Base-by-base conservation (phyloP, 2,329 filamentous ascomycete genomes). In the Aspergillus neotritici region DNA sequence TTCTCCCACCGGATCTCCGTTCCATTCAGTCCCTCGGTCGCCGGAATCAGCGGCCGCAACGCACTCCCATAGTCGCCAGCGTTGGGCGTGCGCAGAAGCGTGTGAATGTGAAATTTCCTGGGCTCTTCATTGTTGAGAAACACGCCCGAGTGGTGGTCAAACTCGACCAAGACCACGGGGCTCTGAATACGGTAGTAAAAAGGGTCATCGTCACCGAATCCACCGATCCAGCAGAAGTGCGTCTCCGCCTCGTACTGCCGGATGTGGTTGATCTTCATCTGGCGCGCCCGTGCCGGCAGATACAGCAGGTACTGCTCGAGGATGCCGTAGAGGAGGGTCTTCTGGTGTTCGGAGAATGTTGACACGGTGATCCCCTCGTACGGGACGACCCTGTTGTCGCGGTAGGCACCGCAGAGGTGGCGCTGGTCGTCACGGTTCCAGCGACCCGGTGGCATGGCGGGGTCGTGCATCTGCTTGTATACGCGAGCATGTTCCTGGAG, bases 381-480 rank as follows among this genome's bases (percentile, higher is more conserved):
- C 0, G 86, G 86, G 0, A 91, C 82, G 9, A 86, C 65, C 9
- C 86, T 76, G 62, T 91, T 93, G 56, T 91, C 86, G 10, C 84
- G 77, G 60, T 85, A 87, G 0, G 86, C 86, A 30, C 87, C 86
- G 59, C 84, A 87, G 4, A 88, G 62, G 56, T 90, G 86, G 5
- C 86, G 75, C 67, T 90, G 84, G 61, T 91, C 86, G 56, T 88
- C 84, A 51, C 82, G 82, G 61, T 90, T 90, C 85, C 85, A 90
- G 6, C 85, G 75, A 8, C 62, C 64, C 2, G 54, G 55, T 2
- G 63, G 79, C 84, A 88, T 87, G 0, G 67, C 72, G 0, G 78
- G 76, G 44, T 87, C 84, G 16, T 75, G 71, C 67, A 88, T 73
- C 0, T 71, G 52, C 41, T 74, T 72, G 61, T 78, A 88, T 0